Evolutionary conservation across 202 grass and related monocot species (phyloP).

Genomic region (Panicum hallii): DNA sequence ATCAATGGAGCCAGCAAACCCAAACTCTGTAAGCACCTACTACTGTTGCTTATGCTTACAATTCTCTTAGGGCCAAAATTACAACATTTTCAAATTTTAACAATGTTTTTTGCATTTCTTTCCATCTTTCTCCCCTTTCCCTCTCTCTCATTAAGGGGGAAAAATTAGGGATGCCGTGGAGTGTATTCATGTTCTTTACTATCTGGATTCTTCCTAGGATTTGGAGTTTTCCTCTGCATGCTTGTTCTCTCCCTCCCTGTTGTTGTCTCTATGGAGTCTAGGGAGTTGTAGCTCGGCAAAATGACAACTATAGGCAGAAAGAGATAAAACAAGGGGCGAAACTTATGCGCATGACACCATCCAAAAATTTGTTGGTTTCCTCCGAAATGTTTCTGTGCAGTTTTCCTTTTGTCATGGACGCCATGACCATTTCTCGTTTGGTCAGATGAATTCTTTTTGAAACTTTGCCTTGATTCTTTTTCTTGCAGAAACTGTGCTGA

Average conservation of each 20-base stretch:
- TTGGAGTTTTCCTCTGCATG: slow-evolving; percentile 83
- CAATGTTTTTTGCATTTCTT: not conserved
- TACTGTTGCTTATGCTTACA: not conserved
- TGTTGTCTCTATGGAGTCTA: slow-evolving; percentile 60
- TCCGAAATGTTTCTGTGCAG: slow-evolving; percentile 36
- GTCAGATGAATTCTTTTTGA: not conserved
- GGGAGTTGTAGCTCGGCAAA: slow-evolving; percentile 76
- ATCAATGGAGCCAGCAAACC: slow-evolving; percentile 67
- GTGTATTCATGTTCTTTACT: slow-evolving; percentile 24
- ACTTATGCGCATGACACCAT: slow-evolving; percentile 42
- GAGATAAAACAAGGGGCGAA: slow-evolving; percentile 30
- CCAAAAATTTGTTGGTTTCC: slow-evolving; percentile 58
- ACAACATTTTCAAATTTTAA: not conserved
- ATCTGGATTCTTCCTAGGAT: slow-evolving; percentile 72
- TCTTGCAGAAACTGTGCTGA: slow-evolving; percentile 55
- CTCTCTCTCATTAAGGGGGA: not conserved
- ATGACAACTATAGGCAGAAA: slow-evolving; percentile 48
- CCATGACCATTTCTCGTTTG: not conserved
- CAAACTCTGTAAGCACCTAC: slow-evolving; percentile 52
- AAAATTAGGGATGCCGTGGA: slow-evolving; percentile 4
- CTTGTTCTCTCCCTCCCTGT: slow-evolving; percentile 69
- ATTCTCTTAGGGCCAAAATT: not conserved
- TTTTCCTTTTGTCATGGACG: slow-evolving; percentile 44
- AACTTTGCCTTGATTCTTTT: not conserved
- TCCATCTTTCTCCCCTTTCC: not conserved